Base-by-base conservation (phyloP, 1,284 basidiomycete species). In the Pseudozyma hubeiensis region DNA sequence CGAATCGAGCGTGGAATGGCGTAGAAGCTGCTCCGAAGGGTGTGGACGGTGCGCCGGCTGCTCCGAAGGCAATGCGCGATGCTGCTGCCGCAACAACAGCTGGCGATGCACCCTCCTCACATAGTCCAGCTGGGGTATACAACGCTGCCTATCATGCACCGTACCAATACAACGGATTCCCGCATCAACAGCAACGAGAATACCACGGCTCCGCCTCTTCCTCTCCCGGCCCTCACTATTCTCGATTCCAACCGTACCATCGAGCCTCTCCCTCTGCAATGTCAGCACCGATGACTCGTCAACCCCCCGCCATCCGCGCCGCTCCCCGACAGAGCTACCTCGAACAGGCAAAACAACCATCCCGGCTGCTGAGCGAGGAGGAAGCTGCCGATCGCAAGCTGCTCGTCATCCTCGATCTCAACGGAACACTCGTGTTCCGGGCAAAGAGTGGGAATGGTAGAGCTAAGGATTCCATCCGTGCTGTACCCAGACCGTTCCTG, bases 381-480 rank as follows among this genome's bases (percentile, higher is more conserved):
- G 65, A 65, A 9, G 62, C 48, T 14, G 19, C 14, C 4, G 46
- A 53, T 4, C 43, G 66, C 2, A 64, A 74, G 49, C 52, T 65
- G 82, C 88, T 93, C 0, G 87, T 94, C 51, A 87, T 94, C 4
- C 88, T 94, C 8, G 93, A 94, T 81, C 87, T 94, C 47, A 94
- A 94, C 78, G 92, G 92, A 5, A 91, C 91, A 0, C 89, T 94
- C 9, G 87, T 93, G n/a, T 87, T 89, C 40, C 89, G 92, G 13
- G 87, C 89, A 1, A 48, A 85, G 86, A 5, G 65, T 17, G 44
- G 53, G 8, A 48, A 54, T 31, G 59, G 68, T 0, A 53, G 69
- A 10, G 58, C 65, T 5, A 33, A 63, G 5, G 66, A 70, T 30
- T 71, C 68, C 10, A 35, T 48, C 0, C 47, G 50, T 4, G 75